A percentile compares a stretch with the other conserved stretches of the same genome.
Evolutionary conservation across 345 rosid genomes (phyloP).

Genomic region (Cardamine chenopodiifolia): DNA sequence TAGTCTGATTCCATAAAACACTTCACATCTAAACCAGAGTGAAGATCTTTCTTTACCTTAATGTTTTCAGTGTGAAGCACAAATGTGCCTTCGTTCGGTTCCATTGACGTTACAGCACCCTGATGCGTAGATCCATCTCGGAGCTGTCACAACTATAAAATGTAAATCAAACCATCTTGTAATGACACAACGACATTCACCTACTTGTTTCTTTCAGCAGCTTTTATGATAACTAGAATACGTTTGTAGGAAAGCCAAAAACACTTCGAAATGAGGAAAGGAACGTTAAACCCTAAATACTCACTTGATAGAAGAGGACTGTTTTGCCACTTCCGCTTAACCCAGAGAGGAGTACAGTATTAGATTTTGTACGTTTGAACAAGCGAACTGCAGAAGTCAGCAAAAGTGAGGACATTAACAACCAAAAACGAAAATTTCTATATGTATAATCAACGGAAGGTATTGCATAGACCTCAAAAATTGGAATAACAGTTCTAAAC

Average conservation of each 20-base stretch:
- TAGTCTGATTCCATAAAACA: background rate
- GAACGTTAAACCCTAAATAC: background rate
- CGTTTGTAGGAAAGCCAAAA: background rate
- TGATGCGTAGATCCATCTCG: conserved; percentile 86
- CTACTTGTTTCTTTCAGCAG: background rate
- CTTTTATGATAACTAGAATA: background rate
- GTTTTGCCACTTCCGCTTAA: conserved; percentile 89
- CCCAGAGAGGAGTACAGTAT: conserved; percentile 76
- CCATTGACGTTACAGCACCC: conserved; percentile 93
- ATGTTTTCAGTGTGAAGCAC: conserved; percentile 63
- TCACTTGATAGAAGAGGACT: conserved; percentile 77
- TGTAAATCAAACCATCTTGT: conserved; percentile 27
- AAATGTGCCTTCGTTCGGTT: conserved; percentile 84
- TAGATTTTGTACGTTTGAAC: conserved; percentile 53
- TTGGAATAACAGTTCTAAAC: background rate
- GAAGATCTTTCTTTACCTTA: conserved; percentile 51
- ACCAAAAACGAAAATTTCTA: background rate
- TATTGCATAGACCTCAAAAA: background rate
- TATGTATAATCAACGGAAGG: background rate
- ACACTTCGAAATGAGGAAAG: background rate
- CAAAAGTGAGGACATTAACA: conserved; percentile 28
- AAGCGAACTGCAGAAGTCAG: conserved; percentile 41
- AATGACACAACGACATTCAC: background rate
- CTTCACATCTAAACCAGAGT: background rate
- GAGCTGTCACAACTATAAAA: conserved; percentile 54